Conservation (phyloP, 805 yeast species). For the Jamesozyma jinghongensis region DNA sequence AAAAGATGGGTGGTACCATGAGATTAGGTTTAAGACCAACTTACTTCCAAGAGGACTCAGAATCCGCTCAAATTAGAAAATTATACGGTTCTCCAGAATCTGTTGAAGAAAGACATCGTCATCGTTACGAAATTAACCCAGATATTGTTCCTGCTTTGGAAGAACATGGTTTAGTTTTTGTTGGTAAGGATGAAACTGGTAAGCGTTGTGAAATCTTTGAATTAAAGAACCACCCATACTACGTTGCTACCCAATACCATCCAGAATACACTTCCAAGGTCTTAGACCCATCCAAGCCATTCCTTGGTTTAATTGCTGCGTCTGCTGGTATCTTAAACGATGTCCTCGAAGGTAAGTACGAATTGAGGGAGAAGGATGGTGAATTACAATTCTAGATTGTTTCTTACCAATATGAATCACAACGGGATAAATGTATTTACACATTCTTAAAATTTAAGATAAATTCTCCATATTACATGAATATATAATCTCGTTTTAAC, state of each 20-base stretch:
- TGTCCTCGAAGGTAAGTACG: conserved; percentile 38
- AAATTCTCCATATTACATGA: not conserved
- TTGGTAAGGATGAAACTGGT: conserved; percentile 86
- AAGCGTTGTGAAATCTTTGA: conserved; percentile 93
- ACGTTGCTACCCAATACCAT: conserved; percentile 93
- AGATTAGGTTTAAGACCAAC: conserved; percentile 93
- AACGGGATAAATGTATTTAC: not conserved
- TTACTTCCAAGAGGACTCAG: conserved; percentile 57
- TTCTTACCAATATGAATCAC: not conserved
- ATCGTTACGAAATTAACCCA: conserved; percentile 96
- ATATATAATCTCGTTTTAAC: too few species aligned
- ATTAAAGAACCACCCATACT: conserved; percentile 78
- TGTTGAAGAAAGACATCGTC: conserved; percentile 94
- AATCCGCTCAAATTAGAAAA: conserved; percentile 61
- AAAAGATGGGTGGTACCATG: conserved; percentile 97
- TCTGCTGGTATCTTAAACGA: conserved; percentile 72
- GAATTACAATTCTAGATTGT: conserved; percentile 5
- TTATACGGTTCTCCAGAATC: conserved; percentile 63
- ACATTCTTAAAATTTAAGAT: not conserved
- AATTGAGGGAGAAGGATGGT: conserved; percentile 9
- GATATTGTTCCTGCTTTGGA: conserved; percentile 63
- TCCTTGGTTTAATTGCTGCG: conserved; percentile 94
- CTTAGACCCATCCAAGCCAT: conserved; percentile 91
- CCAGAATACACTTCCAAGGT: conserved; percentile 97
- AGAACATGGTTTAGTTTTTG: conserved; percentile 69